A percentile compares a stretch with the other conserved stretches of the same genome.
phyloP scores from a whole-genome alignment of 805 yeast genomes.

The Candida railenensis region DNA sequence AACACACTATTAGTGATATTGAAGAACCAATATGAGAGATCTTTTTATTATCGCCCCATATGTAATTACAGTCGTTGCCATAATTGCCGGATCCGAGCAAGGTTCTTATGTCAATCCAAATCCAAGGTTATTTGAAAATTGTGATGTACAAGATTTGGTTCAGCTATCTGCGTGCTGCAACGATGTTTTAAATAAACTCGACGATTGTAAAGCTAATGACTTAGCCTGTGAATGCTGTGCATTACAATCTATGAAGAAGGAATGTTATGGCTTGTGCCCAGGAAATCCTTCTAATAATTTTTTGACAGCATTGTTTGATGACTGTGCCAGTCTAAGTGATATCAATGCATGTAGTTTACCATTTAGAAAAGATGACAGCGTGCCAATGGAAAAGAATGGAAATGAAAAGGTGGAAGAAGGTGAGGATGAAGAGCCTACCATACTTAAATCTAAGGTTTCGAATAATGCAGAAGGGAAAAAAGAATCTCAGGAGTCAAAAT shows the following conservation, averaged over 20 bases:
- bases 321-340: constrained; percentile 46
- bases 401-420: constrained; percentile 16
- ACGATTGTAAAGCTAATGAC: constrained; percentile 53
- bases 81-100: constrained; percentile 19
- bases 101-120: constrained; percentile 48
- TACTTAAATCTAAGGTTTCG: constrained; percentile 3
- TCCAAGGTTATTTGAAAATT: constrained; percentile 39
- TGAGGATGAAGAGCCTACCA: neutral
- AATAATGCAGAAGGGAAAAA: constrained; percentile 3
- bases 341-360: constrained; percentile 52
- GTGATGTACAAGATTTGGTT: constrained; percentile 44
- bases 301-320: constrained; percentile 43
- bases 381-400: constrained; percentile 23
- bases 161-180: constrained; percentile 45
- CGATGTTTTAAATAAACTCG: constrained; percentile 44
- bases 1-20: neutral
- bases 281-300: constrained; percentile 48
- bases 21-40: neutral
- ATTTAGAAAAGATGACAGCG: constrained; percentile 41
- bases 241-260: constrained; percentile 44
- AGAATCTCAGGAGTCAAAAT: too few species aligned
- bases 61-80: neutral
- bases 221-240: constrained; percentile 59
- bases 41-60: neutral
- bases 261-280: constrained; percentile 50